These are phyloP conservation scores for Geotrichum candidum DNA, from an alignment of 1,139 yeast species.

Conservation along the genomic window DNA sequence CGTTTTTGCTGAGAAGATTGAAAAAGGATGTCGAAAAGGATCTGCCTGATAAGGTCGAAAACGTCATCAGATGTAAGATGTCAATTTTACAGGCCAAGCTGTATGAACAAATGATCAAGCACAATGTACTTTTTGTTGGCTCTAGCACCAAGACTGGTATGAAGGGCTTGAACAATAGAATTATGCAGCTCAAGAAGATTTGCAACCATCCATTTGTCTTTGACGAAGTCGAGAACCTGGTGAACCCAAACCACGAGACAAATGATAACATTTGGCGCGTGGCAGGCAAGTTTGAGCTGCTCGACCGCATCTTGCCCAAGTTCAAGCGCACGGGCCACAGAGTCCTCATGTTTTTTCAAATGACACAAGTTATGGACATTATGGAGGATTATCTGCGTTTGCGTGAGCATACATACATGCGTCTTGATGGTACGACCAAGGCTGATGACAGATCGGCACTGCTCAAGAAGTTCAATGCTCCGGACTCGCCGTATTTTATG, in stretches of 20 bases:
- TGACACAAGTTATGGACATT: constrained; percentile 98
- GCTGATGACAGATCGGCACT: constrained; percentile 89
- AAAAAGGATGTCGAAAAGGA: constrained; percentile 97
- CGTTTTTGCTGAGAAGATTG: constrained; percentile 86
- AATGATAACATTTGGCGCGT: constrained; percentile 69
- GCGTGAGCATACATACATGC: constrained; percentile 68
- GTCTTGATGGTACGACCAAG: constrained; percentile 87
- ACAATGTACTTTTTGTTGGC: constrained; percentile 75
- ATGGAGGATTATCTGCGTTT: constrained; percentile 91
- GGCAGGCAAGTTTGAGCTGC: constrained; percentile 86
- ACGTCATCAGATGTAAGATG: constrained; percentile 90
- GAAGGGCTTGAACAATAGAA: constrained; percentile 86
- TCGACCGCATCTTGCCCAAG: constrained; percentile 84
- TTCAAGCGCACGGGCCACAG: constrained; percentile 82
- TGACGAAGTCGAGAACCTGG: constrained; percentile 83
- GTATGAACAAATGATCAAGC: constrained; percentile 84
- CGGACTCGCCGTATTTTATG: constrained; percentile 79
- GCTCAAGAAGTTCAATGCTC: constrained; percentile 80
- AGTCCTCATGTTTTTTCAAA: constrained; percentile 90
- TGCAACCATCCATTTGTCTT: constrained; percentile 98
- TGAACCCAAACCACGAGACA: constrained; percentile 68
- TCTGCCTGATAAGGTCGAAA: constrained; percentile 91
- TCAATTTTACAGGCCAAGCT: constrained; percentile 76
- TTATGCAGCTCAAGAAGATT: constrained; percentile 93
- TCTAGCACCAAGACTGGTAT: constrained; percentile 67